Conservation (phyloP, 495 filamentous ascomycete species). For the Sabuloglossum arenarium region DNA sequence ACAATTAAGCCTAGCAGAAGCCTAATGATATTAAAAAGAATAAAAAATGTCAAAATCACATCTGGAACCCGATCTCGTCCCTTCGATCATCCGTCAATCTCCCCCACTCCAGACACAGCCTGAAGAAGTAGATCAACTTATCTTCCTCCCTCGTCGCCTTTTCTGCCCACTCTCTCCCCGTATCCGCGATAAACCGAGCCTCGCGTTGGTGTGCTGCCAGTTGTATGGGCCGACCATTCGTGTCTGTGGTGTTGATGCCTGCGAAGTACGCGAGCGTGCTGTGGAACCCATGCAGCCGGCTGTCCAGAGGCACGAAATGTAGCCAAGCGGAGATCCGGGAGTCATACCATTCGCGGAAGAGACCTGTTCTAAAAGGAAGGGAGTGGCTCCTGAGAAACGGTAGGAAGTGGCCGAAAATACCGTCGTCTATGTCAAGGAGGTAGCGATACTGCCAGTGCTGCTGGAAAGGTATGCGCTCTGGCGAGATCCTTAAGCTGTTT, state of each 20-base stretch:
- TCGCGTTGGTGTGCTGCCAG: slow-evolving; percentile 11
- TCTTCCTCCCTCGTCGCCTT: slow-evolving; percentile 54
- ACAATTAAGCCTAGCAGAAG: no score
- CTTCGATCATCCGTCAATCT: slow-evolving; percentile 39
- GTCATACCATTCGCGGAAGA: slow-evolving; percentile 62
- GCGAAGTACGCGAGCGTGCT: slow-evolving; percentile 44
- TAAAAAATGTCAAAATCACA: no score
- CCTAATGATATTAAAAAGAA: no score
- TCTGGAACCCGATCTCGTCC: slow-evolving; percentile 31
- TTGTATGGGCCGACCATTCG: slow-evolving; percentile 23
- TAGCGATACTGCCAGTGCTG: slow-evolving; percentile 41
- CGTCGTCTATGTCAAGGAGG: slow-evolving; percentile 48
- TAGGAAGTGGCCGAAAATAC: slow-evolving; percentile 44
- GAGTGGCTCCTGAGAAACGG: slow-evolving; percentile 39
- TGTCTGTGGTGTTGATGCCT: slow-evolving; percentile 18
- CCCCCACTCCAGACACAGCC: slow-evolving; percentile 58
- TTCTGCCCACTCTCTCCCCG: slow-evolving; percentile 42
- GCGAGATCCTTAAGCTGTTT: slow-evolving; percentile 26
- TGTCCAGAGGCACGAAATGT: slow-evolving; percentile 59
- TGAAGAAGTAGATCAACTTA: slow-evolving; percentile 67
- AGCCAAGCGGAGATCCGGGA: slow-evolving; percentile 48
- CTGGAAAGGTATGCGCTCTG: slow-evolving; percentile 27
- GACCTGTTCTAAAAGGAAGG: slow-evolving; percentile 38
- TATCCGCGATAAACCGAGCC: slow-evolving; percentile 38
- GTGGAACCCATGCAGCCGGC: slow-evolving; percentile 42